A percentile compares a stretch with the other conserved stretches of the same genome.
phyloP scores from a whole-genome alignment of 1,284 basidiomycete species.

The Takashimella koratensis region DNA sequence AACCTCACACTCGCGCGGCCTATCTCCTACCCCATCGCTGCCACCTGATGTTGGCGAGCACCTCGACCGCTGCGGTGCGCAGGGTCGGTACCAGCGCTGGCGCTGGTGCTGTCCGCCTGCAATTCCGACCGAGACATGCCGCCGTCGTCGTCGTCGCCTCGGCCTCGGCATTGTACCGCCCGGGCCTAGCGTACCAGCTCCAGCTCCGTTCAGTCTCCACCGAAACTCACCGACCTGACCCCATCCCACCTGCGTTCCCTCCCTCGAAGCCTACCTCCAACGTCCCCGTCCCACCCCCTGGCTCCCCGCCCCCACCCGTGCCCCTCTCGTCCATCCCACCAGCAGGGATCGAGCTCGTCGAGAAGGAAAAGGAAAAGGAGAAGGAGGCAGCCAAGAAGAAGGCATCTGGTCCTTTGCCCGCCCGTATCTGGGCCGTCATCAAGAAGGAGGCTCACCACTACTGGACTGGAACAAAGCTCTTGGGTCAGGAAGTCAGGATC shows the following conservation, averaged over 20 bases:
- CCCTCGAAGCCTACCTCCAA: conserved; percentile 8
- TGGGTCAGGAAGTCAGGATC: conserved; percentile 92
- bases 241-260: conserved; percentile 8
- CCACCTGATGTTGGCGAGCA: not conserved
- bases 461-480: conserved; percentile 92
- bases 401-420: conserved; percentile 33
- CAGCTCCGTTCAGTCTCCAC: conserved; percentile 13
- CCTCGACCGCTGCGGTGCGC: not conserved
- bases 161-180: conserved; percentile 1
- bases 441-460: conserved; percentile 97
- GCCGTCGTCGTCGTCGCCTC: conserved; percentile 1
- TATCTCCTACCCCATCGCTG: too few species aligned
- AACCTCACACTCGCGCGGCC: too few species aligned
- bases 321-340: conserved; percentile 12
- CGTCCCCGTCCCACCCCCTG: conserved; percentile 28
- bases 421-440: conserved; percentile 72
- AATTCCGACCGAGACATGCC: not conserved
- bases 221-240: conserved; percentile 11
- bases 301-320: conserved; percentile 31
- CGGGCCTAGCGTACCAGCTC: not conserved
- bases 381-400: conserved; percentile 30
- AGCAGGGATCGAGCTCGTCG: conserved; percentile 53
- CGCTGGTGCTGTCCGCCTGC: not conserved
- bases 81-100: not conserved
- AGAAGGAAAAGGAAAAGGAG: conserved; percentile 68